phyloP scores from a whole-genome alignment of 306 rosid species.

The Lablab purpureus region DNA sequence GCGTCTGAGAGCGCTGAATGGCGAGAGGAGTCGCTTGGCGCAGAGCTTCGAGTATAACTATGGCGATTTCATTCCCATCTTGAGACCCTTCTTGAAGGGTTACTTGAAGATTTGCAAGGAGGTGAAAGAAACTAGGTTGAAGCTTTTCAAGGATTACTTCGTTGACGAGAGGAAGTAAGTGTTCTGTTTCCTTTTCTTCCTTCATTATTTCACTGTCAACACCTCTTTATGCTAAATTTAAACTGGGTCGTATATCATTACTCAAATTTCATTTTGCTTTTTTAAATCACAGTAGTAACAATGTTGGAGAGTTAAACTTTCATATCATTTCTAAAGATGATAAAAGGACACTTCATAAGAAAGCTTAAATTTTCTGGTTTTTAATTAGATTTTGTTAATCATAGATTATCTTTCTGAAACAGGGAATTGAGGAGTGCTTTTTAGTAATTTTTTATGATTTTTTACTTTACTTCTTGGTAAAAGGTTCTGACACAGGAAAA shows the following conservation, averaged over 20 bases:
- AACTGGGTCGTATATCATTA: background rate
- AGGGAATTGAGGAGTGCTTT: too few species aligned
- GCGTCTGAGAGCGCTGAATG: slow-evolving; percentile 69
- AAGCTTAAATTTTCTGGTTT: too few species aligned
- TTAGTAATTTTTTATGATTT: too few species aligned
- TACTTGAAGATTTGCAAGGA: slow-evolving; percentile 86
- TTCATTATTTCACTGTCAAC: background rate
- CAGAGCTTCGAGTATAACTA: slow-evolving; percentile 94
- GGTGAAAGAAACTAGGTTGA: slow-evolving; percentile 74
- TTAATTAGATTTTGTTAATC: too few species aligned
- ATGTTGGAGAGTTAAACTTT: too few species aligned
- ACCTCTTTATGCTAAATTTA: background rate
- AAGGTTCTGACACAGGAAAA: too few species aligned
- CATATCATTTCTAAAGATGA: too few species aligned
- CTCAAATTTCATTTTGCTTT: too few species aligned
- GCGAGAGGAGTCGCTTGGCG: slow-evolving; percentile 84
- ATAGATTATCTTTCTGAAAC: too few species aligned
- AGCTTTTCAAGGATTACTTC: slow-evolving; percentile 82
- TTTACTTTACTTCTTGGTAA: background rate
- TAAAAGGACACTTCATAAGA: too few species aligned
- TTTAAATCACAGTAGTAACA: too few species aligned
- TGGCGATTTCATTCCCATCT: slow-evolving; percentile 87
- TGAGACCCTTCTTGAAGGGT: slow-evolving; percentile 83
- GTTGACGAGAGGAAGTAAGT: slow-evolving; percentile 92
- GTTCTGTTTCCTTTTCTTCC: background rate